Evolutionary conservation across 345 rosid species (phyloP).

Genomic region (Xanthoceras sorbifolium): DNA sequence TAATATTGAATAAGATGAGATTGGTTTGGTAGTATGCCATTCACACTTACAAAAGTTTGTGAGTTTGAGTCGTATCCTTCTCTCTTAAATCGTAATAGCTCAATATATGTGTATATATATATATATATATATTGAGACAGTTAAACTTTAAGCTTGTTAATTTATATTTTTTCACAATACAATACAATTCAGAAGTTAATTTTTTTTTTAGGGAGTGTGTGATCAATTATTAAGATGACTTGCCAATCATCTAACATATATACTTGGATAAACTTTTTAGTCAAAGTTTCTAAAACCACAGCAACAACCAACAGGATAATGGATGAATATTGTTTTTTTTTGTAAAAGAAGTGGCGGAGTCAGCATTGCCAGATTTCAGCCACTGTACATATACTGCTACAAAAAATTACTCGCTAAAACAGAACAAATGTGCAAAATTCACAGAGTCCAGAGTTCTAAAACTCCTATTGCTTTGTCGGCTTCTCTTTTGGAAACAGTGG

Average conservation of each 20-base stretch:
- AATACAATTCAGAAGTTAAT: too few relatives aligned
- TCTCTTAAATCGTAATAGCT: too few relatives aligned
- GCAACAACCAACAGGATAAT: neutral
- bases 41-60: too few relatives aligned
- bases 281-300: neutral
- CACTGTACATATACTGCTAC: neutral
- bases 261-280: neutral
- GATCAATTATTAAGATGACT: neutral
- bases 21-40: too few relatives aligned
- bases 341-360: neutral
- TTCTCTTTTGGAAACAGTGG: conserved; percentile 36
- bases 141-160: too few relatives aligned
- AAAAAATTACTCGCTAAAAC: neutral
- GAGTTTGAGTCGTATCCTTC: too few relatives aligned
- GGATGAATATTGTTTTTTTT: neutral
- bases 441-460: neutral
- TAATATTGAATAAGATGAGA: too few relatives aligned
- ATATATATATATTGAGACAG: too few relatives aligned
- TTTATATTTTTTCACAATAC: too few relatives aligned
- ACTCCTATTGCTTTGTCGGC: conserved; percentile 19
- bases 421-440: neutral
- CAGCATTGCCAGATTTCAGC: neutral
- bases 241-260: neutral
- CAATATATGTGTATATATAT: too few relatives aligned
- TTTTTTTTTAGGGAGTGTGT: too few relatives aligned